Evolutionary conservation across 805 yeast genomes (phyloP).

Genomic region (Saccharomyces jurei): DNA sequence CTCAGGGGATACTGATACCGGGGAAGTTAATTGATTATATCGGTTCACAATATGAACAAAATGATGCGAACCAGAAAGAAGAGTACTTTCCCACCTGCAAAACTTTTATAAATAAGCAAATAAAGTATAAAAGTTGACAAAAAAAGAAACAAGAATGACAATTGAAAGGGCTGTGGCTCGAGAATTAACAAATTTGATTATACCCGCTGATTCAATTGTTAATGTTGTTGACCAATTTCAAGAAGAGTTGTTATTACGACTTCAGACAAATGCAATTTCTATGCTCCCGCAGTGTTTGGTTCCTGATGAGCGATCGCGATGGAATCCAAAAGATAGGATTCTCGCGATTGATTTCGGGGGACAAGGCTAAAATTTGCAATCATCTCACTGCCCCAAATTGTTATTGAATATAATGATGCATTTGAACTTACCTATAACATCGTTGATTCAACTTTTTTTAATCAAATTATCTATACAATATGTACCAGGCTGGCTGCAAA

Average conservation of each 20-base stretch:
- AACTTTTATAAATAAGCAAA: neutral
- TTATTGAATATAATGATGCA: conserved; percentile 8
- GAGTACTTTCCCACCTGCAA: neutral
- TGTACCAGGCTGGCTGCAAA: conserved; percentile 5
- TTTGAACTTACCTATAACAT: conserved; percentile 8
- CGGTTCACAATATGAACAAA: neutral
- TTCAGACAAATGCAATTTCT: conserved; percentile 13
- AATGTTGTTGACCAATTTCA: conserved; percentile 8
- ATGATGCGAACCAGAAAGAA: neutral
- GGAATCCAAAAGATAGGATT: conserved; percentile 1
- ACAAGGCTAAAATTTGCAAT: conserved; percentile 22
- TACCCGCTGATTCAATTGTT: conserved; percentile 10
- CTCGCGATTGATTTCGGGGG: conserved; percentile 28
- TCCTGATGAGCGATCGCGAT: neutral
- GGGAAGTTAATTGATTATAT: neutral
- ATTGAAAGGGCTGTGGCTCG: neutral
- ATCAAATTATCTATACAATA: conserved; percentile 13
- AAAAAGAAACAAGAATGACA: conserved; percentile 1
- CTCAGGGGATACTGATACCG: neutral
- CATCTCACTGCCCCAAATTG: conserved; percentile 8
- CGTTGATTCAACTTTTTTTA: conserved; percentile 17
- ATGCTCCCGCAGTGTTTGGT: conserved; percentile 15
- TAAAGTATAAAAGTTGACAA: conserved; percentile 1
- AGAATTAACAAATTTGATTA: conserved; percentile 3
- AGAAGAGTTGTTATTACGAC: conserved; percentile 11